These are phyloP conservation scores for Spongospora subterranea DNA, from an alignment of 208 protist species.

Conservation along the genomic window DNA sequence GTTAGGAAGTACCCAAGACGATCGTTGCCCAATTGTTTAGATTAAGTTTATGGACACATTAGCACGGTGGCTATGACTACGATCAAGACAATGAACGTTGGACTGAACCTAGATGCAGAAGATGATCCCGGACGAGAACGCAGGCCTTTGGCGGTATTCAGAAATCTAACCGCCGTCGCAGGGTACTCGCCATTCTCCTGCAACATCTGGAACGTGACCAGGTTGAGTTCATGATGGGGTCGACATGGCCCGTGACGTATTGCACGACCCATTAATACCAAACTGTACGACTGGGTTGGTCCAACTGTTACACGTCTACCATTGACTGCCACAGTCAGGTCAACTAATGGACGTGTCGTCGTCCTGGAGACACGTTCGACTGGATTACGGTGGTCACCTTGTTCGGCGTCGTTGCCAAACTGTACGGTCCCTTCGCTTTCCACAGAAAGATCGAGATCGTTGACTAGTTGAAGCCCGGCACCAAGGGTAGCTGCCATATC, in stretches of 20 bases:
- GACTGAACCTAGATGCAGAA: too few species aligned
- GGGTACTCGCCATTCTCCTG: background rate
- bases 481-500: conserved; percentile 3
- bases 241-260: background rate
- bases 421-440: background rate
- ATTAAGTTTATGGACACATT: background rate
- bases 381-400: conserved; percentile 17
- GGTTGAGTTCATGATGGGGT: background rate
- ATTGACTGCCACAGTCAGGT: background rate
- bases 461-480: conserved; percentile 36
- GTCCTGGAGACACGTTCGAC: background rate
- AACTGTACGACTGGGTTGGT: background rate
- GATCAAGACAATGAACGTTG: too few species aligned
- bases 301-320: background rate
- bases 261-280: background rate
- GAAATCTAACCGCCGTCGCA: background rate
- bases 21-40: too few species aligned
- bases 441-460: conserved; percentile 17
- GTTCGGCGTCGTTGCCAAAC: background rate
- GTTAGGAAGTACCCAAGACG: too few species aligned
- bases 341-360: background rate
- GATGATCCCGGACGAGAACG: background rate
- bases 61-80: background rate
- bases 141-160: conserved; percentile 17
- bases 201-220: background rate